Evolutionary conservation across 2,329 filamentous ascomycete genomes (phyloP).

Genomic region (Beauveria australis): DNA sequence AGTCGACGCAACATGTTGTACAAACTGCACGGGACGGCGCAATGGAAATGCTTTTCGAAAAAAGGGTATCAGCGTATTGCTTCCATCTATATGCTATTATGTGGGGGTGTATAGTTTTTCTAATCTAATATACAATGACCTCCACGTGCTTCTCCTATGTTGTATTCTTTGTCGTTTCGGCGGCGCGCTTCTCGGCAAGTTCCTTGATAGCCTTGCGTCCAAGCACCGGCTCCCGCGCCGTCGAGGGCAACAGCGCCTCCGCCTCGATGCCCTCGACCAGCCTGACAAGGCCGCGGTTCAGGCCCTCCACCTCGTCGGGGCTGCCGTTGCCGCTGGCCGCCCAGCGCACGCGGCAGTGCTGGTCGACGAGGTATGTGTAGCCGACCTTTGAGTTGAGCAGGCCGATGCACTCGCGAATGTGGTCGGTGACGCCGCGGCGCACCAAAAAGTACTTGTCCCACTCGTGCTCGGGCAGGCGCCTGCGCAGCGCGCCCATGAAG

Average conservation of each 20-base stretch:
- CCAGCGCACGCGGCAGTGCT: conserved; percentile 85
- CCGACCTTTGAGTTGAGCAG: conserved; percentile 86
- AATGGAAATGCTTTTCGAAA: conserved; percentile 12
- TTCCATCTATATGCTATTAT: conserved; percentile 20
- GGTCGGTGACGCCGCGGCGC: conserved; percentile 47
- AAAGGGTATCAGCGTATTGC: conserved; percentile 27
- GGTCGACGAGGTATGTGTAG: conserved; percentile 86
- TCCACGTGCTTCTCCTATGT: not conserved
- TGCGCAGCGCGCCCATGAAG: conserved; percentile 47
- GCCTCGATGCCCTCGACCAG: conserved; percentile 51
- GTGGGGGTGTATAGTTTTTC: not conserved
- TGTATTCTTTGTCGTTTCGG: not conserved
- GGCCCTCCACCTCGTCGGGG: conserved; percentile 55
- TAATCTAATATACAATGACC: conserved; percentile 10
- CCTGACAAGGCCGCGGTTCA: conserved; percentile 56
- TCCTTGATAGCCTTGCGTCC: conserved; percentile 11
- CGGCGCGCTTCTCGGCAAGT: conserved; percentile 9
- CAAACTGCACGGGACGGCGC: conserved; percentile 21
- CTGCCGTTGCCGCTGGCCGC: conserved; percentile 70
- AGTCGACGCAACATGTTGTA: not conserved
- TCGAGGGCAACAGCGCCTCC: conserved; percentile 24
- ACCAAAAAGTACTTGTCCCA: conserved; percentile 57
- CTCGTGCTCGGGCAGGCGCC: conserved; percentile 39
- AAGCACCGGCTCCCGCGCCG: conserved; percentile 25
- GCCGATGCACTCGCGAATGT: conserved; percentile 55